Conservation (phyloP, 1,284 basidiomycete genomes). For the Porodaedalea pini region DNA sequence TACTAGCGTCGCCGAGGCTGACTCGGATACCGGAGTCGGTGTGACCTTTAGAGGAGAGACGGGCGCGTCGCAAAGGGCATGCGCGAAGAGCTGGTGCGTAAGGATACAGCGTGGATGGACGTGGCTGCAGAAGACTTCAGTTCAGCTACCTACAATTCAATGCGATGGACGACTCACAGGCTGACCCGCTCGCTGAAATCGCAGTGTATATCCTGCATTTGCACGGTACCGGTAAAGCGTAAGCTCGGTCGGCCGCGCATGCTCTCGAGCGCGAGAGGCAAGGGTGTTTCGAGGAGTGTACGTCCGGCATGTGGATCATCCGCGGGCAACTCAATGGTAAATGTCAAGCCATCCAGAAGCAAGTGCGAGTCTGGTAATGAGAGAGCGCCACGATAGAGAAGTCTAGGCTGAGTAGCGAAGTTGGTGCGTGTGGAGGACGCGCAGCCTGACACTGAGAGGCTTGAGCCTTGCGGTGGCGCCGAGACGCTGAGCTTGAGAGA, state of each 20-base stretch:
- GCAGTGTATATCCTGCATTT: conserved; percentile 51
- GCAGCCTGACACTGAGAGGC: too few species aligned
- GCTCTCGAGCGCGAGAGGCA: conserved; percentile 71
- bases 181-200: conserved; percentile 59
- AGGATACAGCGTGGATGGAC: conserved; percentile 64
- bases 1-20: conserved; percentile 64
- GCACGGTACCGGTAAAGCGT: conserved; percentile 52
- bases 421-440: not conserved
- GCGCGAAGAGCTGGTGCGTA: conserved; percentile 65
- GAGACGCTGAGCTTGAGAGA: too few species aligned
- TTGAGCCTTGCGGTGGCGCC: too few species aligned
- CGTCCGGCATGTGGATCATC: conserved; percentile 37
- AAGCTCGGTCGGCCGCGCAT: conserved; percentile 73
- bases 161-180: conserved; percentile 49
- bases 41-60: conserved; percentile 36
- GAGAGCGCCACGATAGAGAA: conserved; percentile 74
- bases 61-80: conserved; percentile 54
- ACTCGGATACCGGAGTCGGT: conserved; percentile 58
- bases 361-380: conserved; percentile 69
- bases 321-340: conserved; percentile 41
- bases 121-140: conserved; percentile 42
- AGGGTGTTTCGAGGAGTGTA: conserved; percentile 57
- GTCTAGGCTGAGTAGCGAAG: conserved; percentile 33
- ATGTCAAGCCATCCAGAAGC: conserved; percentile 68
- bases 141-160: not conserved